A percentile compares a stretch with the other conserved stretches of the same genome.
phyloP scores from a whole-genome alignment of 78 protist genomes.

The Monosiga brevicollis region DNA sequence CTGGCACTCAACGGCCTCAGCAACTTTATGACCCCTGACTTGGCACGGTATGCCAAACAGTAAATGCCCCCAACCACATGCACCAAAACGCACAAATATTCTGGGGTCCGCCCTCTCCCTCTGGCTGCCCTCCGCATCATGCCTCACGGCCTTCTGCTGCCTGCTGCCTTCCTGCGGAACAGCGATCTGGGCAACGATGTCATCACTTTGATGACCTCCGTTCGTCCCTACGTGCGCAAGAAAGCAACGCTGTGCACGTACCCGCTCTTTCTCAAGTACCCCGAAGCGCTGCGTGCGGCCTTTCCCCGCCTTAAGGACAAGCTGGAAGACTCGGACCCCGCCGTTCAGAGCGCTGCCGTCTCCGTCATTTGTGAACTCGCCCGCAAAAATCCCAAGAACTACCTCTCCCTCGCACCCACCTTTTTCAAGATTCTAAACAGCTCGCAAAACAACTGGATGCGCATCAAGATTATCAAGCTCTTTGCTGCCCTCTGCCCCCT shows the following conservation, averaged over 20 bases:
- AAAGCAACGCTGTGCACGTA: constrained; percentile 15
- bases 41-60: no score
- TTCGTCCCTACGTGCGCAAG: constrained; percentile 76
- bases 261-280: constrained; percentile 74
- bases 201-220: constrained; percentile 44
- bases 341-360: constrained; percentile 65
- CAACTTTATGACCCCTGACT: constrained; percentile 77
- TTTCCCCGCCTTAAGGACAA: constrained; percentile 81
- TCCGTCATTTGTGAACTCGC: constrained; percentile 93
- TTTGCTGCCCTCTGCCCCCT: constrained; percentile 79
- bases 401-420: constrained; percentile 81
- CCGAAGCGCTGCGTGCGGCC: constrained; percentile 87
- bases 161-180: no score
- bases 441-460: constrained; percentile 85
- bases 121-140: no score
- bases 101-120: no score
- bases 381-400: constrained; percentile 86
- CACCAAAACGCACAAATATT: no score
- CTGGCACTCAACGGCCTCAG: constrained; percentile 78
- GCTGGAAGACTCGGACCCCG: constrained; percentile 74
- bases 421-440: constrained; percentile 69
- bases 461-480: constrained; percentile 89
- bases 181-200: constrained; percentile 83
- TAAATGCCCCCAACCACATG: no score
- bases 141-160: no score